Base-by-base conservation (phyloP, 2,329 filamentous ascomycete genomes). In the Apiospora phragmitis region DNA sequence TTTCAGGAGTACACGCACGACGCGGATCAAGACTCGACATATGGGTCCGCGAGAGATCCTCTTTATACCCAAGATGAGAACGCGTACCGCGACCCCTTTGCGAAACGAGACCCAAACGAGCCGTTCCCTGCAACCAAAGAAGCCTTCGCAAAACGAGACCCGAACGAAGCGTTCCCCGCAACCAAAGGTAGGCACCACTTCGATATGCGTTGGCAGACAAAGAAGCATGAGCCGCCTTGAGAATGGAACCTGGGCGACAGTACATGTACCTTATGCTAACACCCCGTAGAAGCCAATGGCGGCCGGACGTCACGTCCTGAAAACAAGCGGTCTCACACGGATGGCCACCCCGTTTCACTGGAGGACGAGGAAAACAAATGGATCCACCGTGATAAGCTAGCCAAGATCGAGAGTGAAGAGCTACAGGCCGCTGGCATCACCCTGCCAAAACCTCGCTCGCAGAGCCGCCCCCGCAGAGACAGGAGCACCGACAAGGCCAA, bases 321-420 rank as follows among this genome's bases (percentile, higher is more conserved):
- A 35, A 75, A 74, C 9, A 80, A 78, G 67, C 78, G 77, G 38
- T 70, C 76, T 42, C 77, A 77, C 65, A 78, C 82, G 32, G 76
- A 79, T 49, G 69, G 74, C 43, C 71, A 75, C 29, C 21, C 18
- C 18, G 18, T 62, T 24, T 77, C 79, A 43, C 68, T 78, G 69
- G 76, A 77, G 14, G 82, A 85, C 43, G 90, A 92, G 72, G 86
- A 89, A 72, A 92, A 90, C 42, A 92, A 93, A 80, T 96, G 93
- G 93, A 95, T 96, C 76, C 93, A 96, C 78, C 86, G 93, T 70
- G 93, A 96, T 81, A 95, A 95, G 82, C 83, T 96, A 72, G 93
- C 92, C 69, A 89, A 89, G 78, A 96, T 95, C 75, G 93, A 96
- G 81, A 95, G 85, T 75, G 88, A 91, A 77, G 93, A 96, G 81